Base-by-base conservation (phyloP, 2,329 filamentous ascomycete species). In the Penicillium sp. region DNA sequence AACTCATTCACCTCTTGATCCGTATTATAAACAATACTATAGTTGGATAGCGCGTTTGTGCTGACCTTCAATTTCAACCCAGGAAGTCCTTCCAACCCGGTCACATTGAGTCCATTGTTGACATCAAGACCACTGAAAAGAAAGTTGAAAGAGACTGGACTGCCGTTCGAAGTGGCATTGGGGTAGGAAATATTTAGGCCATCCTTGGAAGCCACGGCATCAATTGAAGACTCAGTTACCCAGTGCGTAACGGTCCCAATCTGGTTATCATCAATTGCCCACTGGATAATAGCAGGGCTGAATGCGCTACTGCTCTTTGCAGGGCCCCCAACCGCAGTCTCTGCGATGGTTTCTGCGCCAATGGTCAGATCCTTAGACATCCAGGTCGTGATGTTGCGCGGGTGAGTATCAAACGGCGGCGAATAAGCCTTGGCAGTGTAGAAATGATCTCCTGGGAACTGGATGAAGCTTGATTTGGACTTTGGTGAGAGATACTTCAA, bases 251-350 rank as follows among this genome's bases (percentile, higher is more conserved):
- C 28, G n/a, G 40, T 62, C 11, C 67, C 65, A 28, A 70, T 52
- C 4, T 65, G 61, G 8, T 54, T 33, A 9, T 63, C 62, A 14
- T 65, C 75, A 4, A 75, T 76, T 14, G 74, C 65, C 85, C 85
- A 87, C 61, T 87, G 85, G 0, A 83, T 77, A 5, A 87, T 80
- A 0, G 82, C 81, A 0, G 85, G 85, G 54, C 82, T 86, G 67
- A 85, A 87, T 0, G 80, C 77, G 6, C 67, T 74, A 5, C 77
- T 77, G 39, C 80, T 82, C 47, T 76, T 75, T 1, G 78, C 75
- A 5, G 81, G 79, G 0, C 85, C 85, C 9, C 84, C 85, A 5
- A 86, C 67, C 1, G 79, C 77, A 37, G 76, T 80, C 66, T 87
- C 79, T 11, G 81, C 76, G 59, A 84, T 85, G 0, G 82, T 81